phyloP scores from a whole-genome alignment of 129 eudicot genomes.

The Flaveria brownii region DNA sequence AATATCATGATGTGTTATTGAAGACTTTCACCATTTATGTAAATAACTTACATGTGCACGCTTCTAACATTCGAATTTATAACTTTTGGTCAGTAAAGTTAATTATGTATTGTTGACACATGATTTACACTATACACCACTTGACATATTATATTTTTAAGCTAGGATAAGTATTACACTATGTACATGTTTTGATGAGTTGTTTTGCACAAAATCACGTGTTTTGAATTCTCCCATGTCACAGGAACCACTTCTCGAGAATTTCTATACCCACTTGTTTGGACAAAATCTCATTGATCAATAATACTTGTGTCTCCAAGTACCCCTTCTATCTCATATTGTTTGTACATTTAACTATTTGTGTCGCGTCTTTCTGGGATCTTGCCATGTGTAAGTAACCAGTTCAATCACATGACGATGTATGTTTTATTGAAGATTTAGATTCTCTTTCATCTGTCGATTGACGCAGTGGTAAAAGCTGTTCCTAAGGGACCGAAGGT shows the following conservation, averaged over 20 bases:
- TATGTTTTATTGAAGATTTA: background rate
- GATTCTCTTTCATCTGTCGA: slow-evolving; percentile 26
- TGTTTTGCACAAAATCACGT: slow-evolving; percentile 46
- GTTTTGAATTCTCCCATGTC: slow-evolving; percentile 36
- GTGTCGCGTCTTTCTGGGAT: slow-evolving; percentile 30
- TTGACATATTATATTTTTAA: background rate
- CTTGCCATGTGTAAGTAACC: slow-evolving; percentile 28
- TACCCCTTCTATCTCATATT: slow-evolving; percentile 15
- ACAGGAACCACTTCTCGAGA: slow-evolving; percentile 27
- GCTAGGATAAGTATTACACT: too few species aligned
- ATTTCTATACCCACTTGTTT: slow-evolving; percentile 27
- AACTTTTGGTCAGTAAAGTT: background rate
- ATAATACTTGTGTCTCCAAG: background rate
- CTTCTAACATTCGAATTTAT: background rate
- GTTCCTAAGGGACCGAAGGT: too few species aligned
- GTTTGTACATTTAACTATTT: background rate
- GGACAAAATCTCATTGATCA: slow-evolving; percentile 13
- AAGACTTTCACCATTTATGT: background rate
- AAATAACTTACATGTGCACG: background rate
- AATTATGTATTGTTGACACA: background rate
- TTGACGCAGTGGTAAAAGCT: too few species aligned
- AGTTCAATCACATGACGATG: slow-evolving; percentile 5
- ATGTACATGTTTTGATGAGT: slow-evolving; percentile 25
- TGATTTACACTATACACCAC: background rate
- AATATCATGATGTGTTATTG: too few species aligned